Conservation (phyloP, 441 rosid genomes). For the Populus trichocarpa region DNA sequence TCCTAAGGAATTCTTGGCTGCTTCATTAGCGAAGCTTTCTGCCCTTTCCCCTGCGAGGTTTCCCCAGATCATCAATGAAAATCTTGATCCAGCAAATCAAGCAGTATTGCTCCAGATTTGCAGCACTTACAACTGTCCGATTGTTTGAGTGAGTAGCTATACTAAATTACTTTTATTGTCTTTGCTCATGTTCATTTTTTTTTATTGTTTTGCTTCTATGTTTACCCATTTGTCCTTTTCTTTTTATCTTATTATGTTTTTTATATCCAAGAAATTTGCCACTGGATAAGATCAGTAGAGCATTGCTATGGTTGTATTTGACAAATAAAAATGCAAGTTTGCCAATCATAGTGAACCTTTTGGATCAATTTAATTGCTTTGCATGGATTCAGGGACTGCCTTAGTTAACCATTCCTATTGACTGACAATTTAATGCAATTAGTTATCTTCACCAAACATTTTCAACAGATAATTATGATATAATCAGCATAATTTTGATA, state of each 20-base stretch:
- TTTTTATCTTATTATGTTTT: neutral
- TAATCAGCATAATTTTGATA: neutral
- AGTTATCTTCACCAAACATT: neutral
- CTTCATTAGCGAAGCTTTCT: slow-evolving; percentile 63
- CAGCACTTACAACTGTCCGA: slow-evolving; percentile 46
- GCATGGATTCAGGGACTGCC: neutral
- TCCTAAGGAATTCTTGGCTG: slow-evolving; percentile 71
- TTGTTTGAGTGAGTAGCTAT: slow-evolving; percentile 56
- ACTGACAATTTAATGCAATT: neutral
- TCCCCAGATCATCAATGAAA: slow-evolving; percentile 63
- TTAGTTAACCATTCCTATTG: neutral
- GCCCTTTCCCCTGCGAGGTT: slow-evolving; percentile 67
- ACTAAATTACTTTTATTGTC: neutral
- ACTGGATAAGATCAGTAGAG: neutral
- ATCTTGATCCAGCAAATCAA: slow-evolving; percentile 74
- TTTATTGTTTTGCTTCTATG: neutral
- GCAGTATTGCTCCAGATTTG: slow-evolving; percentile 67
- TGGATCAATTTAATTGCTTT: neutral
- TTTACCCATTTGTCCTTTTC: neutral
- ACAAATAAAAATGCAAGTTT: neutral
- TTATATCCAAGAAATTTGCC: neutral
- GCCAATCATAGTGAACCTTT: neutral
- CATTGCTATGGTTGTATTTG: neutral
- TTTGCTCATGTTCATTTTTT: neutral
- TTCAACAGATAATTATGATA: neutral